Base-by-base conservation (phyloP, 2,329 filamentous ascomycete genomes). In the Tolypocladium sp. region DNA sequence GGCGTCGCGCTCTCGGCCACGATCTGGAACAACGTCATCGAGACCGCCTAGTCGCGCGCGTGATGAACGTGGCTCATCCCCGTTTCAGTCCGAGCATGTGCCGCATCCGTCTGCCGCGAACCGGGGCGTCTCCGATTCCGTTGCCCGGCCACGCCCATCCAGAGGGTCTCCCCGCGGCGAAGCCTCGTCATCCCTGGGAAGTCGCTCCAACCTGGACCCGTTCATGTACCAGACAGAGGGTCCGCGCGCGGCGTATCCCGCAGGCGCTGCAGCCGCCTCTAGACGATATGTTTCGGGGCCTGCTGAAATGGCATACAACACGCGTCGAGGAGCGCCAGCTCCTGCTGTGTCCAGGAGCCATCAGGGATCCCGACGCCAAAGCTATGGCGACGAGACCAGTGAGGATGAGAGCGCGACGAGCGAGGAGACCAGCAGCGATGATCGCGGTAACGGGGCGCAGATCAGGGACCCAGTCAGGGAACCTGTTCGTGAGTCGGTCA, bases 201-300 rank as follows among this genome's bases (percentile, higher is more conserved):
- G 63, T 15, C 67, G 68, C 25, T 58, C 61, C 42, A 63, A 63
- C 5, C 59, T 72, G 17, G 78, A 84, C 60, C 81, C 82, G 5
- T 84, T 84, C 60, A 75, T 77, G 61, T 84, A 79, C 66, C 80
- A 83, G 70, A 79, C 77, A 4, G 72, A 71, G 27, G 78, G 76
- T 15, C 67, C 79, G 41, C 76, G 74, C 38, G 69, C 69, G 57
- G 65, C 75, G 17, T 69, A 73, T 57, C 66, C 71, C 37, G 62
- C 68, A 57, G 68, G 67, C 57, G 69, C 71, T 63, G 64, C 69
- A 54, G 68, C 67, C 55, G 63, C 69, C 17, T 68, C 73, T 53
- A 73, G 74, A 63, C 72, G 75, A 57, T 71, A 74, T 56, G 66
- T 68, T 20, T 72, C 73, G 20, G 74, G 73, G n/a, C 66, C 72